Base-by-base conservation (phyloP, 2,329 filamentous ascomycete species). In the Diaporthe helianthi region DNA sequence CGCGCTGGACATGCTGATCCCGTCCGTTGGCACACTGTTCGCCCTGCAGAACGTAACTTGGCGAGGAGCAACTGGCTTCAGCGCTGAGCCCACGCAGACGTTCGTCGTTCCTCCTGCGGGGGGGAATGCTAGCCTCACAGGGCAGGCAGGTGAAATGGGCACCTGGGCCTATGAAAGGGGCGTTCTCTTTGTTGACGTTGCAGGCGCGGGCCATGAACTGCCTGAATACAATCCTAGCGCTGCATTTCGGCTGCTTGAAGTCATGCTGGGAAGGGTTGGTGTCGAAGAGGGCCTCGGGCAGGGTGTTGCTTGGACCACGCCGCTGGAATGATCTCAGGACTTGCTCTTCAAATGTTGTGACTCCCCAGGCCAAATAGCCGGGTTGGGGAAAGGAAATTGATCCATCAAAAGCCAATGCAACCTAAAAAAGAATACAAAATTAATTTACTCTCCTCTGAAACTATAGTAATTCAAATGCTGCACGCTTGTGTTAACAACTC, bases 1-100 rank as follows among this genome's bases (percentile, higher is more conserved):
- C 15, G 81, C 86, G 55, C 84, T 91, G 13, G 93, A 94, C 79
- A 92, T 86, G 76, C 84, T 92, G 69, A 83, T 93, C 12, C 82
- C 90, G n/a, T 82, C 85, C 74, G 91, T 92, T 76, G 92, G 92
- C n/a, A 91, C 91, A 0, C 82, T 95, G 1, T 82, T 93, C 10
- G 86, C 86, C 1, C 89, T 94, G 69, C 92, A 95, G 76, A 94
- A 94, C 80, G 93, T 94, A 88, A 94, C 91, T 0, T 95, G 89
- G 89, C 87, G 88, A 69, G 92, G 92, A 6, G 77, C 84, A 49
- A 87, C 91, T 61, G 92, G 92, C 0, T 94, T 96, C 82, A 86
- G 89, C 72, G 76, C 78, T 1, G 78, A 80, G 1, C 92, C 92
- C 0, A 77, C 76, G 1, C 84, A 88, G 64, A 87, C 88, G 2